These are phyloP conservation scores for Salix purpurea DNA, from an alignment of 345 rosid species.

Conservation along the genomic window DNA sequence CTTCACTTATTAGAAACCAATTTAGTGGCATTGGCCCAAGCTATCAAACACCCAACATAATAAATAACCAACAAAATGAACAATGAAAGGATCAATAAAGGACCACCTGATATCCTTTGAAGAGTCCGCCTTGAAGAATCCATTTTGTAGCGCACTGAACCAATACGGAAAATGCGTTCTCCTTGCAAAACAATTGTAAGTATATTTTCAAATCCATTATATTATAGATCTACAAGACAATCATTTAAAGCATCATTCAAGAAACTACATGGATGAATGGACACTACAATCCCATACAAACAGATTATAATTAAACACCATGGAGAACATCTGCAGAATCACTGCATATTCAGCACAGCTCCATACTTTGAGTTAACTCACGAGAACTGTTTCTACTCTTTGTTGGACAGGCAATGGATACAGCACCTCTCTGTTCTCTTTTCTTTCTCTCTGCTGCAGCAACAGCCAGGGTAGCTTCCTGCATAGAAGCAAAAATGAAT, in stretches of 20 bases:
- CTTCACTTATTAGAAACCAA: not conserved
- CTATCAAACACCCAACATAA: not conserved
- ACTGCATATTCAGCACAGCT: slow-evolving; percentile 8
- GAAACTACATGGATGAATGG: not conserved
- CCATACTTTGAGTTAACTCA: slow-evolving; percentile 37
- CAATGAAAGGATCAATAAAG: slow-evolving; percentile 2
- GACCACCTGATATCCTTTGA: slow-evolving; percentile 72
- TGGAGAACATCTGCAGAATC: not conserved
- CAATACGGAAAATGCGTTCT: slow-evolving; percentile 75
- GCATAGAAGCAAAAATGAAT: slow-evolving; percentile 11
- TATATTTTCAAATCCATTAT: not conserved
- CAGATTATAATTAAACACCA: not conserved
- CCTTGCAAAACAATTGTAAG: slow-evolving; percentile 37
- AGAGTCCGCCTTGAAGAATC: slow-evolving; percentile 88
- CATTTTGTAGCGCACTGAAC: slow-evolving; percentile 80
- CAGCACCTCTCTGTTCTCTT: slow-evolving; percentile 46
- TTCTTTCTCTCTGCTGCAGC: slow-evolving; percentile 71
- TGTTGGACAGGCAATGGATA: slow-evolving; percentile 28
- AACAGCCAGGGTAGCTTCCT: slow-evolving; percentile 94
- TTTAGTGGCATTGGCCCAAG: not conserved
- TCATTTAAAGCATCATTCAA: slow-evolving; percentile 3
- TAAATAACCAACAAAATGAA: not conserved
- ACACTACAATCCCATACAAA: too few species aligned
- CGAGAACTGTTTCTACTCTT: slow-evolving; percentile 44
- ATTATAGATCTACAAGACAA: not conserved